Evolutionary conservation across 225 moss, liverwort and hornwort genomes (phyloP).

Genomic region (Climacium dendroides): DNA sequence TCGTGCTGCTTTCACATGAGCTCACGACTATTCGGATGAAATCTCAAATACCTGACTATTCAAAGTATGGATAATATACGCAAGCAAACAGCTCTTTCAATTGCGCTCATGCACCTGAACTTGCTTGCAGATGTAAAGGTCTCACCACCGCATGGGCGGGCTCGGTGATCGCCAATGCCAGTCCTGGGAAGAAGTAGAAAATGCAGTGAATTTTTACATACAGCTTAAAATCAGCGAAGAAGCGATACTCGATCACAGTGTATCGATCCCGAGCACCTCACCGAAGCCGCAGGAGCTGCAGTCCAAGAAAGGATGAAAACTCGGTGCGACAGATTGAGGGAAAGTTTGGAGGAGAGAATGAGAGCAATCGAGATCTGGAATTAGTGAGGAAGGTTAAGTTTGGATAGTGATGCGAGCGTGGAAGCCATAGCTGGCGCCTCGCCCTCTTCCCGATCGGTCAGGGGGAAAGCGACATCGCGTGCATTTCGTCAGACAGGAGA

Average conservation of each 20-base stretch:
- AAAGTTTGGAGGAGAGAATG: not conserved
- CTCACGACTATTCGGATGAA: not conserved
- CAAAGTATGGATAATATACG: not conserved
- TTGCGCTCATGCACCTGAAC: not conserved
- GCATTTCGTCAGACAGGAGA: not conserved
- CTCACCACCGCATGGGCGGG: not conserved
- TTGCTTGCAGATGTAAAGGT: not conserved
- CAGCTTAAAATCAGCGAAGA: not conserved
- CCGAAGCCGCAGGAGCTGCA: not conserved
- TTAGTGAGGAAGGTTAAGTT: not conserved
- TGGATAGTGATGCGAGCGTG: not conserved
- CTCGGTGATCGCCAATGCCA: not conserved
- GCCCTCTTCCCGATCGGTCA: not conserved
- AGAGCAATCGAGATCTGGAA: not conserved
- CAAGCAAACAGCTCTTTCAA: not conserved
- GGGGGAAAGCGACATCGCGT: not conserved
- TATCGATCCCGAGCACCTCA: not conserved
- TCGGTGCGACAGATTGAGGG: not conserved
- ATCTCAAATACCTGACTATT: not conserved
- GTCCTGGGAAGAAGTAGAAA: not conserved
- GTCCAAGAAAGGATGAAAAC: not conserved
- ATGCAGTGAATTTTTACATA: not conserved
- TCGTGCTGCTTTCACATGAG: not conserved
- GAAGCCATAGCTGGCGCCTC: slow-evolving; percentile 5
- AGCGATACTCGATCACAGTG: not conserved